Percentiles rank a stretch among this genome's conserved stretches.
Evolutionary conservation across 2,329 filamentous ascomycete genomes (phyloP).

Genomic region (Calonectria pseudoturangicola): DNA sequence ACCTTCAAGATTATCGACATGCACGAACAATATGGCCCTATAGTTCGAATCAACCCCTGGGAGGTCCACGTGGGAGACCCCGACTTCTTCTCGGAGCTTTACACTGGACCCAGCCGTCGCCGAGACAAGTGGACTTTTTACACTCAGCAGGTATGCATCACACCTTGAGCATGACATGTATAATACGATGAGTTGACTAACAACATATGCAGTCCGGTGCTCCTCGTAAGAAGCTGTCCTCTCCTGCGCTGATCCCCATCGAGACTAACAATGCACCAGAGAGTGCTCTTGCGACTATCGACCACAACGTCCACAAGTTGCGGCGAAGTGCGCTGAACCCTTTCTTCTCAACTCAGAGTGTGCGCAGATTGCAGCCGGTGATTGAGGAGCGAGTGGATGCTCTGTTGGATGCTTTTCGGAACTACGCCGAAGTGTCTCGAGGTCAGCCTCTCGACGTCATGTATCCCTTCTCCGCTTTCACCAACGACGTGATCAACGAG

Average conservation of each 20-base stretch:
- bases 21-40: slow-evolving; percentile 64
- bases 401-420: slow-evolving; percentile 57
- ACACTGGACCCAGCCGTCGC: slow-evolving; percentile 55
- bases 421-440: slow-evolving; percentile 52
- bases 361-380: slow-evolving; percentile 61
- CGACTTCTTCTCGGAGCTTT: slow-evolving; percentile 64
- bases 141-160: slow-evolving; percentile 58
- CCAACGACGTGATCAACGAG: slow-evolving; percentile 64
- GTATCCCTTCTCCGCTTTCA: slow-evolving; percentile 63
- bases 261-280: slow-evolving; percentile 52
- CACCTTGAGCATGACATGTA: background rate
- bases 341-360: slow-evolving; percentile 62
- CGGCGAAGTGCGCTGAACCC: slow-evolving; percentile 60
- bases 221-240: slow-evolving; percentile 54
- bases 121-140: slow-evolving; percentile 61
- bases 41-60: slow-evolving; percentile 63
- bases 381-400: slow-evolving; percentile 61
- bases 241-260: slow-evolving; percentile 38
- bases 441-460: slow-evolving; percentile 59
- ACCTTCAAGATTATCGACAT: slow-evolving; percentile 64
- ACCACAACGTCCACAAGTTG: slow-evolving; percentile 59
- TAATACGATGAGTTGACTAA: slow-evolving; percentile 39
- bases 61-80: slow-evolving; percentile 63
- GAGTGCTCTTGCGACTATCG: slow-evolving; percentile 59
- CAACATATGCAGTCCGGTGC: slow-evolving; percentile 56